Evolutionary conservation across 306 rosid species (phyloP), one percentile per base, ranked within the genome.

Genomic region (Rosa chinensis): DNA sequence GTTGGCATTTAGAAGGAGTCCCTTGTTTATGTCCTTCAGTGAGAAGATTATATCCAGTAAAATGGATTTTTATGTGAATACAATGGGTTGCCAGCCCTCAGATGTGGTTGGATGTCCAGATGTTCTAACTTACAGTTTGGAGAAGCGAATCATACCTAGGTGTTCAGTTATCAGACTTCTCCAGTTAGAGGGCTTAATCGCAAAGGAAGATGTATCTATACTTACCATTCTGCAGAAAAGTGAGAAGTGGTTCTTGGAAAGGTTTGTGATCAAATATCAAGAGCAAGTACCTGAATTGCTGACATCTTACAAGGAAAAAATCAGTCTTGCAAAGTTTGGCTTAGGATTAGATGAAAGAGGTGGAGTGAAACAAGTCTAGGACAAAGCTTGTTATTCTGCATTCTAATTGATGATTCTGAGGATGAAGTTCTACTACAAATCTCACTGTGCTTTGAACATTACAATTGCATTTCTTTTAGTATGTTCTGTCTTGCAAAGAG

Each of bases 101-200:
- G 78, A 61, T 18, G 53, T 88, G 23, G 89, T 77, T 5, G 21
- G 20, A 69, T 0, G 11, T 47, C 84, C 87, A 16, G 16, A 0
- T 3, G 5, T 84, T 59, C 49, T 84, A 10, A 2, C 2, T 32
- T 59, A 16, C 21, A 80, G 74, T 71, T 73, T 89, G 77, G 84
- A 86, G 84, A 84, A 74, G 74, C 81, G 78, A 35, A 16, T 86
- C 28, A 74, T 76, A 0, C 87, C 92, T 10, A 86, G 92, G 77
- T 84, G 82, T 63, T 81, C 88, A 10, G 88, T 89, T 63, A 9
- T 89, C 64, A 66, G 82, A 43, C 12, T 79, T 73, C 79, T 88
- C 45, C 47, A 55, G 50, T 28, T 69, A 6, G 80, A 47, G 73
- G 80, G 76, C 71, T 73, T 72, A 21, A 78, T 80, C 1, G 5